Evolutionary conservation across 2,329 filamentous ascomycete species (phyloP).

Genomic region (Stagonosporopsis chrysanthemi): DNA sequence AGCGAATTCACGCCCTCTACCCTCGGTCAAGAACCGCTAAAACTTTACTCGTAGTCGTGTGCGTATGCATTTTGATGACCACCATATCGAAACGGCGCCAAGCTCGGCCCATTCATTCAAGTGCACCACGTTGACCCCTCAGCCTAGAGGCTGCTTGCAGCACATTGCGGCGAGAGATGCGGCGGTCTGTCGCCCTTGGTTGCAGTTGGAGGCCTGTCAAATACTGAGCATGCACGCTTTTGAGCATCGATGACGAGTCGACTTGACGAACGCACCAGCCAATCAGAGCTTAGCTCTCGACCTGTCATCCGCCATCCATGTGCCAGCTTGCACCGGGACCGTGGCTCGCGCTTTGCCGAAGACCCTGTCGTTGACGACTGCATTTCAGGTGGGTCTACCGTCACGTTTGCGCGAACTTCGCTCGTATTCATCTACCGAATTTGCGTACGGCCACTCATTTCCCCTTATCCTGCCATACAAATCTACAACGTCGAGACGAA

Average conservation of each 20-base stretch:
- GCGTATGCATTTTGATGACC: conserved; percentile 14
- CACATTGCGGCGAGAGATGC: conserved; percentile 19
- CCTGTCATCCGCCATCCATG: conserved; percentile 21
- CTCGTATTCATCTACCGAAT: not conserved
- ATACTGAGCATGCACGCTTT: conserved; percentile 19
- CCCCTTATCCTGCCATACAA: not conserved
- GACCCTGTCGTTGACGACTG: conserved; percentile 23
- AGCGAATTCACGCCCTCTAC: not conserved
- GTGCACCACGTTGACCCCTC: conserved; percentile 8
- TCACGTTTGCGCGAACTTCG: not conserved
- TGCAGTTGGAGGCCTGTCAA: conserved; percentile 17
- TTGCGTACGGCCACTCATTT: not conserved
- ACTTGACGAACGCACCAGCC: conserved; percentile 1
- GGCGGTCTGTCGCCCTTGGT: conserved; percentile 15
- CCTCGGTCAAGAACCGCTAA: not conserved
- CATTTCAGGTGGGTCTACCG: conserved; percentile 15
- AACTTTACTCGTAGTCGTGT: not conserved
- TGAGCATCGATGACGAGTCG: conserved; percentile 22
- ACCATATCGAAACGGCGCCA: conserved; percentile 8
- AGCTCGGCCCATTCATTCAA: conserved; percentile 10
- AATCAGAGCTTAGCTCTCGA: conserved; percentile 9
- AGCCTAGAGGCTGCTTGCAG: conserved; percentile 15
- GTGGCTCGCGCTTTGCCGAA: conserved; percentile 12
- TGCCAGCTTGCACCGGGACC: conserved; percentile 15
- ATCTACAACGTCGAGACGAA: not conserved